phyloP scores from a whole-genome alignment of 2,329 filamentous ascomycete genomes.

The Penicillium digitatum region DNA sequence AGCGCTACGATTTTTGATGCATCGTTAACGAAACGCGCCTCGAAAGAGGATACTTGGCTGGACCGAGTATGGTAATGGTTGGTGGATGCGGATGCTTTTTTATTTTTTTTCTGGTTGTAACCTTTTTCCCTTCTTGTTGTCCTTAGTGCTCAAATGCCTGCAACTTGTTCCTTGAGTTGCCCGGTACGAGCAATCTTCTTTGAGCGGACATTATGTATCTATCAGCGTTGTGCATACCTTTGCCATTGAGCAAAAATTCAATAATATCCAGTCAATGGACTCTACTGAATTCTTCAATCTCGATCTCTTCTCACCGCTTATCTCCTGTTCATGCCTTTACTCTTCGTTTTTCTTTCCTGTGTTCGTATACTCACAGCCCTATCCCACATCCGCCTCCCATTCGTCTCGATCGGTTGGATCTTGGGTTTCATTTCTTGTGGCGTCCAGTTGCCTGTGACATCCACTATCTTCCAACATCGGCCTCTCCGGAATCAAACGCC shows the following conservation, averaged over 20 bases:
- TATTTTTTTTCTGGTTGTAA: conserved; percentile 5
- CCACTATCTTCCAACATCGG: not conserved
- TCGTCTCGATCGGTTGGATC: not conserved
- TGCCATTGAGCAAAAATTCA: not conserved
- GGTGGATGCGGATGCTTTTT: conserved; percentile 13
- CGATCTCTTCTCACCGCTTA: not conserved
- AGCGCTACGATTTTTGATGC: conserved; percentile 2
- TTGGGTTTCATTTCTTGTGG: not conserved
- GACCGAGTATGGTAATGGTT: conserved; percentile 16
- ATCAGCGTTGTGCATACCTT: not conserved
- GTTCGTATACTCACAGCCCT: not conserved
- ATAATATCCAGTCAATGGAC: not conserved
- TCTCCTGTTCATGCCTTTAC: no score
- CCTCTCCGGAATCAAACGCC: not conserved
- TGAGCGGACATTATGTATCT: conserved; percentile 2
- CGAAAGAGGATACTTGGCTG: conserved; percentile 24
- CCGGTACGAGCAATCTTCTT: not conserved
- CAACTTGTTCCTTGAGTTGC: not conserved
- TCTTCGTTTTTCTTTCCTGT: not conserved
- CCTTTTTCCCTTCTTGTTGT: conserved; percentile 1
- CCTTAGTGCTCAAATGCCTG: not conserved
- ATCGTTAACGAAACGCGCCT: conserved; percentile 15
- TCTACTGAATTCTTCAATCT: not conserved
- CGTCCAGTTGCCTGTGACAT: not conserved
- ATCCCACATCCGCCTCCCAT: not conserved